phyloP scores from a whole-genome alignment of 1,284 basidiomycete species.

The Ceratobasidium theobromae region DNA sequence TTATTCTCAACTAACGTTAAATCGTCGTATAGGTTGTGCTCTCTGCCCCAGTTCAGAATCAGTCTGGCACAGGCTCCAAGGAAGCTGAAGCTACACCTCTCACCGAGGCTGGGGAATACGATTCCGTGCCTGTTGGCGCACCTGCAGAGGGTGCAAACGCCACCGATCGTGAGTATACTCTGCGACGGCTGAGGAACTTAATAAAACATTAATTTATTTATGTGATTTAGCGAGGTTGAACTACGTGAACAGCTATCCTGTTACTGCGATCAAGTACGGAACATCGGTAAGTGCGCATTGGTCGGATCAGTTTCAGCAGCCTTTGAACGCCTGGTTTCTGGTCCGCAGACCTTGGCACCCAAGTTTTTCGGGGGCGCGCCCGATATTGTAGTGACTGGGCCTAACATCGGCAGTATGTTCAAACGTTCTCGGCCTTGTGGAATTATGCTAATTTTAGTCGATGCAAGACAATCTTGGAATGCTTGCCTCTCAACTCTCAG shows the following conservation, averaged over 20 bases:
- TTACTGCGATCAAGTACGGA: constrained; percentile 34
- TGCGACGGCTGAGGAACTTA: no score
- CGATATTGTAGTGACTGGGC: constrained; percentile 56
- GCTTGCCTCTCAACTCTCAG: constrained; percentile 46
- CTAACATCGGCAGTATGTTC: constrained; percentile 55
- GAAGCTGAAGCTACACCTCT: constrained; percentile 41
- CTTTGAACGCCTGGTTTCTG: constrained; percentile 45
- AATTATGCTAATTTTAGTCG: no score
- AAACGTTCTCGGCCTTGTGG: not conserved
- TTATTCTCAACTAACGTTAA: no score
- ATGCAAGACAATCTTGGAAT: constrained; percentile 49
- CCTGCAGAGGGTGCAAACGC: constrained; percentile 51
- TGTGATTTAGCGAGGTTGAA: constrained; percentile 32
- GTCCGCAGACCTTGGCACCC: constrained; percentile 52
- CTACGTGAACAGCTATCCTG: constrained; percentile 45
- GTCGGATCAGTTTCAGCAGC: no score
- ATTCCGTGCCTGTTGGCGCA: constrained; percentile 48
- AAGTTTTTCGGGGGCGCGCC: constrained; percentile 46
- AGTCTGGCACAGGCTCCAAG: constrained; percentile 50
- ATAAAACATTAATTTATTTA: no score
- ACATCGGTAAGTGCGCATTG: constrained; percentile 42
- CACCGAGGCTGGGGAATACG: constrained; percentile 47
- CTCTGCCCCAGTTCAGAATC: constrained; percentile 49
- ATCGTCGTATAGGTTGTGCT: no score
- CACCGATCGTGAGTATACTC: constrained; percentile 48